Conservation (phyloP, 1,284 basidiomycete species). For the Phenoliferia sp. region DNA sequence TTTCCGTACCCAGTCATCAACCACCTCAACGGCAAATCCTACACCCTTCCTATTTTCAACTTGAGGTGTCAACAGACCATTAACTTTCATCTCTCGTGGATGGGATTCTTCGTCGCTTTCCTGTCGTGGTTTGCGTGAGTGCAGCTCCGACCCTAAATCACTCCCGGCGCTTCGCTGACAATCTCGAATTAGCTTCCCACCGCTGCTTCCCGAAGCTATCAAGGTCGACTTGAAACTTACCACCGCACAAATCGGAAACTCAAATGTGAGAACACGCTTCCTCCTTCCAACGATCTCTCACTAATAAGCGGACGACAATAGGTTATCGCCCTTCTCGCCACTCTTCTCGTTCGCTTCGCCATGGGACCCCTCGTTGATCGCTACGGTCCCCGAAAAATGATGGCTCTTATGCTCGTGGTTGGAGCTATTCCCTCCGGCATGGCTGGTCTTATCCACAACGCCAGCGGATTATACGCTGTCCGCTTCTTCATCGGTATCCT, state of each 20-base stretch:
- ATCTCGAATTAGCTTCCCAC: conserved; percentile 38
- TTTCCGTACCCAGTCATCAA: neutral
- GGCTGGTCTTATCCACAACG: conserved; percentile 52
- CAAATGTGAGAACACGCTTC: conserved; percentile 31
- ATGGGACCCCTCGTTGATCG: conserved; percentile 58
- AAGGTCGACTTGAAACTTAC: conserved; percentile 55
- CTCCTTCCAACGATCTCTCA: neutral
- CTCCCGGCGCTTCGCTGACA: neutral
- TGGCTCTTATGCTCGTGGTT: conserved; percentile 55
- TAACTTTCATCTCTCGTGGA: conserved; percentile 24
- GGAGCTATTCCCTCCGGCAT: conserved; percentile 62
- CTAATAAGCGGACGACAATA: conserved; percentile 49
- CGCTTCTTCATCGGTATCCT: conserved; percentile 47
- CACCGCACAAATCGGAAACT: conserved; percentile 43
- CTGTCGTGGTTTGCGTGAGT: conserved; percentile 57
- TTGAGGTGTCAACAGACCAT: conserved; percentile 18
- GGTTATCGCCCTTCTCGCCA: conserved; percentile 56
- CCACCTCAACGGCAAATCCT: neutral
- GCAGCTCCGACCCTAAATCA: conserved; percentile 31
- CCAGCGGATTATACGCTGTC: conserved; percentile 50
- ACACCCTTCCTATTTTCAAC: conserved; percentile 19
- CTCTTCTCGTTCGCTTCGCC: conserved; percentile 49
- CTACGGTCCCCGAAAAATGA: conserved; percentile 50
- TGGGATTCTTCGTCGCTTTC: conserved; percentile 51
- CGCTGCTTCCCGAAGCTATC: conserved; percentile 57